Conservation (phyloP, 208 protist species). For the Strigomonas galati region DNA sequence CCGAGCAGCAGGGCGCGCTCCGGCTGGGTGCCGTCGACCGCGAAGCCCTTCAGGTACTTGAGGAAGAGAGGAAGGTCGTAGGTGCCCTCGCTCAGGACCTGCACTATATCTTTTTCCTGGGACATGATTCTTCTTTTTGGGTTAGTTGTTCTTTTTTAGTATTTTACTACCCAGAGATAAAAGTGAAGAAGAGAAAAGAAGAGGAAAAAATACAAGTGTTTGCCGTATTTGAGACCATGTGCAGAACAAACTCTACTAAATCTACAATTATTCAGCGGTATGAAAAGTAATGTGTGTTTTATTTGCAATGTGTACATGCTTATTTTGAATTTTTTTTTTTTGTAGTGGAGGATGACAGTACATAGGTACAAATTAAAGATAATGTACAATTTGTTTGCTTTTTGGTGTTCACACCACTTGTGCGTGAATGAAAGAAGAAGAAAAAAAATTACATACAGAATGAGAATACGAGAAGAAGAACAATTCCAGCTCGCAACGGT, state of each 20-base stretch:
- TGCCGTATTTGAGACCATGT: no score
- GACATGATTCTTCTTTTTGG: background rate
- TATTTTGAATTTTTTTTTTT: slow-evolving; percentile 10
- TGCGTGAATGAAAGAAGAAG: no score
- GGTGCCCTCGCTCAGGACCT: slow-evolving; percentile 74
- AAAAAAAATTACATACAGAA: no score
- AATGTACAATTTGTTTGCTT: no score
- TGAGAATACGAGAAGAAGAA: no score
- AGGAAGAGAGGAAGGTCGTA: slow-evolving; percentile 85
- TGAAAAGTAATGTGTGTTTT: background rate
- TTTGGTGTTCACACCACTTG: no score
- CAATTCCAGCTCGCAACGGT: no score
- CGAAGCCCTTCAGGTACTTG: slow-evolving; percentile 69
- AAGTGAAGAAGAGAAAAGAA: background rate
- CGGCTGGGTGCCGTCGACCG: slow-evolving; percentile 55
- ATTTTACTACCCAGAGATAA: background rate
- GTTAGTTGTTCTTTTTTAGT: background rate
- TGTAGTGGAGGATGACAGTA: no score
- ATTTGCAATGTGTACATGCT: no score
- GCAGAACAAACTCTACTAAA: background rate
- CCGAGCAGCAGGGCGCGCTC: slow-evolving; percentile 77
- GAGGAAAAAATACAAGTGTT: background rate
- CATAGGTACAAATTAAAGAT: no score
- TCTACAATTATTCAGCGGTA: background rate
- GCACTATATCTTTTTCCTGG: slow-evolving; percentile 36